Conservation (phyloP, 2,329 filamentous ascomycete genomes). For the Phialemoniopsis sp. region DNA sequence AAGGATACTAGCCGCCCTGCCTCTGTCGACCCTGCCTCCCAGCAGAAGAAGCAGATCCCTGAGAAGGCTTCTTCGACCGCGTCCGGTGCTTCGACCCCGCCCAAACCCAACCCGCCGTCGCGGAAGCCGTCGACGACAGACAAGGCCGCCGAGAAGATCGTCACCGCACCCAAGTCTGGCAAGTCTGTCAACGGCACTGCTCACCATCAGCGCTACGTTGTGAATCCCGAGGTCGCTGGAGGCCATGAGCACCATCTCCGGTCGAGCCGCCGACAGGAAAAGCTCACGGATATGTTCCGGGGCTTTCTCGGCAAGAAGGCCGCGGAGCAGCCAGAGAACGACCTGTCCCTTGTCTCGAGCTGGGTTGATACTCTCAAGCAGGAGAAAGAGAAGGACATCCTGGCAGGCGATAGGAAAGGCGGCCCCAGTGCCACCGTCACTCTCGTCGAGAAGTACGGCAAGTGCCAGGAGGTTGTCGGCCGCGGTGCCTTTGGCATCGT, state of each 20-base stretch:
- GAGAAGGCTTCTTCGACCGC: constrained; percentile 2
- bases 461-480: constrained; percentile 95
- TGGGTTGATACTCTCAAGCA: constrained; percentile 93
- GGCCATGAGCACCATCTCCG: constrained; percentile 85
- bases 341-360: constrained; percentile 87
- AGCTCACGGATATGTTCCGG: constrained; percentile 87
- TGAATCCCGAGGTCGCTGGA: constrained; percentile 51
- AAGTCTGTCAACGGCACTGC: constrained; percentile 24
- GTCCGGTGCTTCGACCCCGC: constrained; percentile 19
- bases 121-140: constrained; percentile 41
- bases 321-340: constrained; percentile 72
- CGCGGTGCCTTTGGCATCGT: constrained; percentile 97
- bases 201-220: constrained; percentile 43
- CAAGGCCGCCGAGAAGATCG: constrained; percentile 25
- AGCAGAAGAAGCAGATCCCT: constrained; percentile 10
- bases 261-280: constrained; percentile 88
- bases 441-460: constrained; percentile 94
- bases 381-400: constrained; percentile 79
- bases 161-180: constrained; percentile 26
- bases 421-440: constrained; percentile 72
- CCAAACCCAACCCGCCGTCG: constrained; percentile 29
- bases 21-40: constrained; percentile 12
- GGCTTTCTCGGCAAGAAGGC: constrained; percentile 82
- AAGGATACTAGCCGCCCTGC: constrained; percentile 38
- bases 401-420: constrained; percentile 71